Evolutionary conservation across 1,284 basidiomycete genomes (phyloP).

Genomic region (Volvariella volvacea): DNA sequence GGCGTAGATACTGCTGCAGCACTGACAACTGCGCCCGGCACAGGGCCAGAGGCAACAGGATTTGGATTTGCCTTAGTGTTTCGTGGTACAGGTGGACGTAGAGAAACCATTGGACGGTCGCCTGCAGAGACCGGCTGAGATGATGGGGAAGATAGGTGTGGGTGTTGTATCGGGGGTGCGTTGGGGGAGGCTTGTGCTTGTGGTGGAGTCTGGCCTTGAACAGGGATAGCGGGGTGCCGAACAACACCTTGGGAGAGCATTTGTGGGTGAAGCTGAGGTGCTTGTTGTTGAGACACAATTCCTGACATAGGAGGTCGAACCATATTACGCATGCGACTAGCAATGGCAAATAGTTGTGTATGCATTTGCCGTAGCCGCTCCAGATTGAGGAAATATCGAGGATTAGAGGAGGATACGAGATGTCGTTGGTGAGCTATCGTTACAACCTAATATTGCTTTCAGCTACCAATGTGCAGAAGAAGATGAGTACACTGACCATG

Average conservation of each 20-base stretch:
- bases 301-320: conserved; percentile 1
- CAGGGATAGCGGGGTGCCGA: background rate
- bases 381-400: conserved; percentile 44
- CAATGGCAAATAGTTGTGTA: conserved; percentile 16
- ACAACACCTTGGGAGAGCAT: background rate
- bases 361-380: conserved; percentile 33
- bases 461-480: conserved; percentile 6
- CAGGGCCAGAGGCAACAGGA: too few species aligned
- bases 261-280: conserved; percentile 6
- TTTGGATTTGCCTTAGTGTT: too few species aligned
- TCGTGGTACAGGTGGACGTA: too few species aligned
- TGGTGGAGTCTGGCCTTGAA: conserved; percentile 13
- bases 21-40: too few species aligned
- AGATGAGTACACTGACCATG: conserved; percentile 38
- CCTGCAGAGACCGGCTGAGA: background rate
- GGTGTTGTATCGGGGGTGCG: conserved; percentile 11
- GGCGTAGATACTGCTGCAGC: conserved; percentile 24
- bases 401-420: conserved; percentile 33
- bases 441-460: conserved; percentile 31
- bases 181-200: conserved; percentile 23
- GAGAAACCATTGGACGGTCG: too few species aligned
- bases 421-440: conserved; percentile 46
- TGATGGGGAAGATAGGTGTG: conserved; percentile 1
- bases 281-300: conserved; percentile 3
- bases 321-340: background rate